Conservation (phyloP, 164 flowering plant genomes). For the Vitis amurensis region DNA sequence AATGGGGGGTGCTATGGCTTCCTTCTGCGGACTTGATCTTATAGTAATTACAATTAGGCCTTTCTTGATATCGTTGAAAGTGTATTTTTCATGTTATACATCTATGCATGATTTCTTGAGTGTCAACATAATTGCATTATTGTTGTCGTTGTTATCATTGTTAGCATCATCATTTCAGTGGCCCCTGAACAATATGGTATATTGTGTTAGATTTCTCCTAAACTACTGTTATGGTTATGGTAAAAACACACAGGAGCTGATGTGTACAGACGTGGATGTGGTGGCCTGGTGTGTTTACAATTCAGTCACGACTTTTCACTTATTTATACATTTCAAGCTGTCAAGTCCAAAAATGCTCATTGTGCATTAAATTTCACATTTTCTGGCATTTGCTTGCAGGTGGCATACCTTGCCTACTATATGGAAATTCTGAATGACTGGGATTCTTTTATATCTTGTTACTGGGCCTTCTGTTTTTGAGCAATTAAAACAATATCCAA, state of each 20-base stretch:
- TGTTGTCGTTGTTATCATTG: not conserved
- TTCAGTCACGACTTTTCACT: no score
- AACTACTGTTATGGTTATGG: no score
- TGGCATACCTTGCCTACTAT: no score
- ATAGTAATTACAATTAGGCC: conserved; percentile 34
- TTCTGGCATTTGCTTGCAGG: not conserved
- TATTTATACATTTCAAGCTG: no score
- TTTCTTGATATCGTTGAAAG: not conserved
- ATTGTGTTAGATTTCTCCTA: not conserved
- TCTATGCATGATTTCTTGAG: no score
- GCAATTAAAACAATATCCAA: not conserved
- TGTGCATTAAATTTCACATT: not conserved
- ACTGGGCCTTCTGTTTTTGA: not conserved
- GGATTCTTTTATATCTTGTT: not conserved
- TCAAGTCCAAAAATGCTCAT: no score
- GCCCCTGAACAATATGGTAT: not conserved
- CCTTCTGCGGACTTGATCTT: conserved; percentile 91
- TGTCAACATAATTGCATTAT: no score
- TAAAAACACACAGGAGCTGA: no score
- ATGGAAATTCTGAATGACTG: no score
- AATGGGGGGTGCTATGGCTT: conserved; percentile 99
- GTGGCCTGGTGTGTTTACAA: no score
- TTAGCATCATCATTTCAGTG: not conserved
- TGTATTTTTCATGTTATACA: no score
- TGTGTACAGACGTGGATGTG: no score